phyloP scores from a whole-genome alignment of 2,329 filamentous ascomycete genomes.

The Curvularia sp. region DNA sequence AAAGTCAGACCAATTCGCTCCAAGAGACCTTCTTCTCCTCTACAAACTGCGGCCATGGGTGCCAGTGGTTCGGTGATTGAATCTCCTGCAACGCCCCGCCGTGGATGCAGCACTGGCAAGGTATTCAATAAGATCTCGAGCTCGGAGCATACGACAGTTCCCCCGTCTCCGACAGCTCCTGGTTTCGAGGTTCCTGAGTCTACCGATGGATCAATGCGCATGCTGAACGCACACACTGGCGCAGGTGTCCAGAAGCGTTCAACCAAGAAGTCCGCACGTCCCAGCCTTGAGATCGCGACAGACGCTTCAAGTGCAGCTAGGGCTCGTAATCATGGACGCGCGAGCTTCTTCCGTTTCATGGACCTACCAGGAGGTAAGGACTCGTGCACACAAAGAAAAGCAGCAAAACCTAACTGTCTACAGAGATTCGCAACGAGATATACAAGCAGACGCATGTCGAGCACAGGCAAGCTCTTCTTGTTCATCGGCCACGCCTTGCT shows the following conservation, averaged over 20 bases:
- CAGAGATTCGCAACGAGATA: conserved; percentile 42
- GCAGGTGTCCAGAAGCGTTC: conserved; percentile 20
- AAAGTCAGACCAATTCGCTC: conserved; percentile 8
- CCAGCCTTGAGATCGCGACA: no score
- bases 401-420: conserved; percentile 6
- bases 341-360: conserved; percentile 25
- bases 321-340: neutral
- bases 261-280: conserved; percentile 1
- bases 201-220: neutral
- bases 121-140: conserved; percentile 9
- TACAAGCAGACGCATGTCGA: conserved; percentile 25
- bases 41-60: conserved; percentile 2
- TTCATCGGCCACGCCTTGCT: conserved; percentile 34
- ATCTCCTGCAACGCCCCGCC: neutral
- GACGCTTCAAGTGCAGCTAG: neutral
- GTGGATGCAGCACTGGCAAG: neutral
- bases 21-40: conserved; percentile 3
- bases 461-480: conserved; percentile 32
- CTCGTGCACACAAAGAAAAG: neutral
- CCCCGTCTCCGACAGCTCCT: conserved; percentile 19
- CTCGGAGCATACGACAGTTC: conserved; percentile 8
- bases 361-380: conserved; percentile 32
- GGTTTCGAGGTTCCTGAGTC: neutral
- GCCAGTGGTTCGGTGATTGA: neutral
- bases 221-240: conserved; percentile 8